Conservation (phyloP, 805 yeast species). For the Yamadazyma scolyti region DNA sequence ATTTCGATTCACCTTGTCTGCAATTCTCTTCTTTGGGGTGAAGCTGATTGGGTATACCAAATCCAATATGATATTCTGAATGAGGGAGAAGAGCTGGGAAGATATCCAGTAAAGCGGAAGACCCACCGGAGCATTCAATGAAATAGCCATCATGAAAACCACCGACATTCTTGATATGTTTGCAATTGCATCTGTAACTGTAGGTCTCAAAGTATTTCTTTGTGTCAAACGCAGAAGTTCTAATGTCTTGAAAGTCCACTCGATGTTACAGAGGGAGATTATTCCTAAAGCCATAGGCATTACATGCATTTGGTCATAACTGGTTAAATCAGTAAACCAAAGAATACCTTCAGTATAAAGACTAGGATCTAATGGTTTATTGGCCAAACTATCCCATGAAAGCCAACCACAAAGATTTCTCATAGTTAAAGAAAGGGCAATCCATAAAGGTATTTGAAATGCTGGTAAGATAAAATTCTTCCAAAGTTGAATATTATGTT, state of each 20-base stretch:
- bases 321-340: constrained; percentile 60
- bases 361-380: constrained; percentile 47
- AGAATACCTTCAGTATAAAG: constrained; percentile 52
- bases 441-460: constrained; percentile 86
- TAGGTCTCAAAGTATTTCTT: constrained; percentile 49
- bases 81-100: constrained; percentile 71
- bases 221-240: constrained; percentile 42
- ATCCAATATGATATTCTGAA: constrained; percentile 74
- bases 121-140: constrained; percentile 84
- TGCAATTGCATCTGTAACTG: constrained; percentile 59
- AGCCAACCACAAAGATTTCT: constrained; percentile 73
- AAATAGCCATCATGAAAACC: constrained; percentile 75
- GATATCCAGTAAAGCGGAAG: constrained; percentile 86
- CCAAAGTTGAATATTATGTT: constrained; percentile 72
- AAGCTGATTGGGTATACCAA: constrained; percentile 55
- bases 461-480: constrained; percentile 72
- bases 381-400: constrained; percentile 36
- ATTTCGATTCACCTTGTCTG: constrained; percentile 4
- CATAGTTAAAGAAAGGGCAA: constrained; percentile 69
- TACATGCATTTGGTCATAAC: constrained; percentile 56
- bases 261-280: constrained; percentile 71
- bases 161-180: constrained; percentile 72
- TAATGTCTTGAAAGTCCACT: constrained; percentile 72
- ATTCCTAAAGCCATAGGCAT: constrained; percentile 73
- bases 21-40: constrained; percentile 40